Evolutionary conservation across 78 protist species (phyloP).

Genomic region (Corallochytrium limacisporum): DNA sequence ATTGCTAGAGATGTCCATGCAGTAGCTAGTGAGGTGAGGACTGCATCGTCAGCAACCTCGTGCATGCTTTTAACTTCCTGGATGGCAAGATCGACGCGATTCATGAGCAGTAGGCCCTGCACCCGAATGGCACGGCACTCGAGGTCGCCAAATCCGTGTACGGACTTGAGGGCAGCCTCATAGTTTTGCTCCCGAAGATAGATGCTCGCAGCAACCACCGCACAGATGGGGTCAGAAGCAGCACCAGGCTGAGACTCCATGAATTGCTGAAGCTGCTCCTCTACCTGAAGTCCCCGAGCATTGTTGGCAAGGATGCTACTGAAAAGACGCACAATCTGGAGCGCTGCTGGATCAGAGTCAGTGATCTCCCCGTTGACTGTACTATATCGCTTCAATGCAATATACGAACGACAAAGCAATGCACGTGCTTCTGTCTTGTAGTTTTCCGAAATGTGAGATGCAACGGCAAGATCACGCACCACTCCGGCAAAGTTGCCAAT

Average conservation of each 20-base stretch:
- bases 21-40: constrained; percentile 20
- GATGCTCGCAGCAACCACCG: not conserved
- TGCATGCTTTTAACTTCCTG: constrained; percentile 3
- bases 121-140: constrained; percentile 5
- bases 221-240: not conserved
- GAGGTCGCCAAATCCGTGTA: not conserved
- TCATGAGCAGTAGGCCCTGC: not conserved
- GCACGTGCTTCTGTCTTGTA: not conserved
- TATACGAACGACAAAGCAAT: not conserved
- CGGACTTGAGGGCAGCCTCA: not conserved
- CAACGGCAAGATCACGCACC: too few relatives aligned
- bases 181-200: not conserved
- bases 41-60: constrained; percentile 11
- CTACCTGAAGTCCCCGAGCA: not conserved
- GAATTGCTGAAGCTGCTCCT: not conserved
- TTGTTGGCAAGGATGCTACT: not conserved
- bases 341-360: not conserved
- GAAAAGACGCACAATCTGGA: not conserved
- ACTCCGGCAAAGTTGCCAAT: not conserved
- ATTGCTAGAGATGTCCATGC: constrained; percentile 21
- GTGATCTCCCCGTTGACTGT: not conserved
- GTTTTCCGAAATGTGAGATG: not conserved
- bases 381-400: not conserved
- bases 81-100: constrained; percentile 11
- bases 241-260: not conserved